Base-by-base conservation (phyloP, 2,329 filamentous ascomycete species). In the Cercospora zeina region DNA sequence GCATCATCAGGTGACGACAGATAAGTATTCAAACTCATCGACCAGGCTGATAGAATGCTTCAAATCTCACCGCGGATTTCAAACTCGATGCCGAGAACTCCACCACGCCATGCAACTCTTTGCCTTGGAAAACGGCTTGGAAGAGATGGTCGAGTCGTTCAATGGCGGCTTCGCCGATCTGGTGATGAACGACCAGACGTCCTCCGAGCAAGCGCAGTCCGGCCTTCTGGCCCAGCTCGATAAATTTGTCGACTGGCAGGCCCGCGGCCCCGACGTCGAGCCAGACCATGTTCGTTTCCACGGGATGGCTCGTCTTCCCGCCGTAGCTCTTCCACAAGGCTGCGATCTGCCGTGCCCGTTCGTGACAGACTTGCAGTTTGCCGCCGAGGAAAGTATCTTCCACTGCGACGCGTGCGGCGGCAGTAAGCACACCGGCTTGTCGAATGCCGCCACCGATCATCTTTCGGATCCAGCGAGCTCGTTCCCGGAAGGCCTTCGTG, bases 221-320 rank as follows among this genome's bases (percentile, higher is more conserved):
- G 59, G 83, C 80, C 68, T 83, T 80, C 64, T 83, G 76, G 1
- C 81, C 86, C 37, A 83, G 74, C 61, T 80, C 78, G 9, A 83
- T 80, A 63, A 87, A 83, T 42, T 82, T 79, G 56, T 83, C 80
- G 4, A 73, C 73, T 2, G 79, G 77, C 33, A 87, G 73, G 0
- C 84, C 83, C 10, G 84, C 83, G 1, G 82, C 82, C 31, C 85
- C 82, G 14, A 95, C 78, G 74, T 96, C 88, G 62, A 96, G 72
- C 91, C 90, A 96, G 34, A 91, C 85, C 90, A 96, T 96, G 77
- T 96, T 96, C n/a, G 91, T 96, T 72, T 96, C 87, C 1, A 89
- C 87, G 0, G 89, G 88, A 62, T 87, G 81, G 19, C 81, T 76
- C 61, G 91, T 76, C 75, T 83, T 85, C 1, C 91, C 91, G 4